Base-by-base conservation (phyloP, 805 yeast genomes). In the Candida qinlingensis region DNA sequence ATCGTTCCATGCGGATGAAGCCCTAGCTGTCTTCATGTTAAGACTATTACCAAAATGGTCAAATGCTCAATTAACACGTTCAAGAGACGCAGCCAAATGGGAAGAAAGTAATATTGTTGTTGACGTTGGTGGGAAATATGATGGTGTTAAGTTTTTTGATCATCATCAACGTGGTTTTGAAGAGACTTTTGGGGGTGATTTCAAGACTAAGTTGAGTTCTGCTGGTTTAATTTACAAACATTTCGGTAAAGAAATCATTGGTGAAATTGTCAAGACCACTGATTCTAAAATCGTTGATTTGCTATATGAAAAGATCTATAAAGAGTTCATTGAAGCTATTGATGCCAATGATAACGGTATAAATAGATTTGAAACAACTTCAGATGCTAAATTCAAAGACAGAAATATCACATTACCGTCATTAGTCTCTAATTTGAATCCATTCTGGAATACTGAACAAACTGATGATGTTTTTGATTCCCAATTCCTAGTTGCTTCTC, bases 261-360 rank as follows among this genome's bases (percentile, higher is more conserved):
- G 74, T 33, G 74, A 79, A 47, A 68, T 78, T 25, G 67, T 83
- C 47, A 70, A 73, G 27, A 70, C 68, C 4, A 50, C 60, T 6
- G 70, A 70, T 12, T 59, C 61, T 3, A 57, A 68, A 4, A 73
- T 76, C n/a, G 68, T 87, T 37, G 85, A 84, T 25, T 67, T 82
- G 33, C 70, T 94, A 41, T 89, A 84, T 65, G 73, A 74, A 37
- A 87, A 86, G 65, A 73, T 92, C n/a, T 94, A 94, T 71, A 77
- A 79, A 49, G 92, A 85, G 54, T 89, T 94, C 60, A 73, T 94
- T 50, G 98, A 94, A 68, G 83, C 96, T 8, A 75, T 94, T 34
- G 99, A 91, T 68, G 99, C 97, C 48, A 88, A 91, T 62, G 99
- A 94, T 66, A 94, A 94, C 62, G 99, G 99, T 61, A 79, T 92